Percentiles rank a stretch among this genome's conserved stretches.
phyloP scores from a whole-genome alignment of 2,329 filamentous ascomycete species.

The Penicillium nordicum region DNA sequence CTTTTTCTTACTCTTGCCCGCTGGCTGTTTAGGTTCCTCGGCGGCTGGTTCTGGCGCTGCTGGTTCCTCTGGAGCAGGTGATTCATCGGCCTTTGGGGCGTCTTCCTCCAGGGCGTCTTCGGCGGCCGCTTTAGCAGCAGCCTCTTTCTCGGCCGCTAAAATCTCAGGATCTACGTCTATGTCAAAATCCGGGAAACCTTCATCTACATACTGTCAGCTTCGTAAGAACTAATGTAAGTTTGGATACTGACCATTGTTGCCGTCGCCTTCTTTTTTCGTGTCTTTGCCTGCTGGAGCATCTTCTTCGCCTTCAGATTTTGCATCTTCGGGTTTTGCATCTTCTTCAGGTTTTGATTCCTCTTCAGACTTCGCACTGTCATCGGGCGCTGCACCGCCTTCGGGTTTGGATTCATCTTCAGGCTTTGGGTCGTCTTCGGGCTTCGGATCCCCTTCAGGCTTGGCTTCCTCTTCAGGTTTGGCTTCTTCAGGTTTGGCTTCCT shows the following conservation, averaged over 20 bases:
- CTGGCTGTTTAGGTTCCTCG: constrained; percentile 2
- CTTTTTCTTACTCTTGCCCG: constrained; percentile 16
- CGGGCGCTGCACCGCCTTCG: neutral
- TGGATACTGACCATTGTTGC: constrained; percentile 24
- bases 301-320: constrained; percentile 5
- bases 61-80: neutral
- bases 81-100: constrained; percentile 1
- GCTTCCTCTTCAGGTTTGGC: neutral
- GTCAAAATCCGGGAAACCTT: constrained; percentile 35
- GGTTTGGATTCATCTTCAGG: neutral
- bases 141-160: constrained; percentile 36
- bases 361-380: neutral
- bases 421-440: neutral
- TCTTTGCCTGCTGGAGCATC: constrained; percentile 1
- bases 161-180: constrained; percentile 29
- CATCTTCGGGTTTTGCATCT: constrained; percentile 10
- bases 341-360: constrained; percentile 14
- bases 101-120: constrained; percentile 30
- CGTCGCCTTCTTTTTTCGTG: constrained; percentile 5
- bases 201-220: constrained; percentile 23
- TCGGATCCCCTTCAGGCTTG: neutral
- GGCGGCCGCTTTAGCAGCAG: constrained; percentile 30
- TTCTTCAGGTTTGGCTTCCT: neutral
- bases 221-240: neutral
- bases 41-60: neutral